A percentile compares a stretch with the other conserved stretches of the same genome.
These are phyloP conservation scores for Penicillium bovifimosum DNA, from an alignment of 495 filamentous ascomycete species.

Conservation along the genomic window DNA sequence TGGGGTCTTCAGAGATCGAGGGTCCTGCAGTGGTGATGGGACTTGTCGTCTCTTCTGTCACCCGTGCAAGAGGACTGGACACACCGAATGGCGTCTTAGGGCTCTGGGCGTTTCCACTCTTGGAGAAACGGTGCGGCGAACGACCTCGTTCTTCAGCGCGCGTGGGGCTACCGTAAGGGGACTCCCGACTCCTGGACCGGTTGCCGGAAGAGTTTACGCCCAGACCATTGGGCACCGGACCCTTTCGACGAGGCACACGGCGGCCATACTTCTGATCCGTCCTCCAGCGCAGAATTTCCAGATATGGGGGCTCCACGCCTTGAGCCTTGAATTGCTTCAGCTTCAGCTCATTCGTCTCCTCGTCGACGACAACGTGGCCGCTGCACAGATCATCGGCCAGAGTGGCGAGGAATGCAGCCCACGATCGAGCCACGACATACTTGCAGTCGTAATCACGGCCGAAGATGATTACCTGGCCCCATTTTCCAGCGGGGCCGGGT, in stretches of 20 bases:
- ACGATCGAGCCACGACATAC: conserved; percentile 90
- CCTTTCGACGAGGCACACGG: conserved; percentile 41
- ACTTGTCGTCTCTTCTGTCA: conserved; percentile 44
- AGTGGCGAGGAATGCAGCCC: conserved; percentile 79
- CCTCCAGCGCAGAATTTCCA: conserved; percentile 91
- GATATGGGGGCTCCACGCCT: conserved; percentile 86
- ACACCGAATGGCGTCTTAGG: conserved; percentile 47
- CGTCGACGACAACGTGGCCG: conserved; percentile 82
- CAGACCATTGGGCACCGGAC: conserved; percentile 33
- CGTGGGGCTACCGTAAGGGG: conserved; percentile 50
- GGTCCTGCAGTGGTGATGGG: conserved; percentile 31
- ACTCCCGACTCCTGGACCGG: conserved; percentile 33
- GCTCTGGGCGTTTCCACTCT: conserved; percentile 41
- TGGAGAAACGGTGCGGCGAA: conserved; percentile 50
- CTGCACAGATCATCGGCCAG: conserved; percentile 86
- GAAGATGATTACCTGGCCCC: conserved; percentile 96
- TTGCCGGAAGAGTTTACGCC: conserved; percentile 37
- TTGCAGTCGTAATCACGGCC: conserved; percentile 98
- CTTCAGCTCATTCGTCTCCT: conserved; percentile 87
- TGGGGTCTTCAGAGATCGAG: conserved; percentile 30
- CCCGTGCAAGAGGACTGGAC: conserved; percentile 49
- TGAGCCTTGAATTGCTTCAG: conserved; percentile 82
- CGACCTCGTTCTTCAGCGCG: conserved; percentile 48
- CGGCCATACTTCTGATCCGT: conserved; percentile 91
- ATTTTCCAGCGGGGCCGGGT: conserved; percentile 81